phyloP scores from a whole-genome alignment of 306 rosid genomes.

The Sesbania bispinosa region DNA sequence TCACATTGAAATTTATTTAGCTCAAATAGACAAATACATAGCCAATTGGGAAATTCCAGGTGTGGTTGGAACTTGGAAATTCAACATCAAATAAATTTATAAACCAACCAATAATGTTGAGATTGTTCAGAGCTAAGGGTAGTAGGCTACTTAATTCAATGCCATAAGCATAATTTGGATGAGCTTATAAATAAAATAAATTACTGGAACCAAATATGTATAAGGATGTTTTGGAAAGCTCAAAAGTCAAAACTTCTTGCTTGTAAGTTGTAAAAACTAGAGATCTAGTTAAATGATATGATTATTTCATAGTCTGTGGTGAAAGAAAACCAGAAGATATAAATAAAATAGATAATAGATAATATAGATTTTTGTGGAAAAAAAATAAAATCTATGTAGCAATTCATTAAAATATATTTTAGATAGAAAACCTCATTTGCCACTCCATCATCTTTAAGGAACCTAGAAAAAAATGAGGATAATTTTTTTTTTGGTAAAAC shows the following conservation, averaged over 20 bases:
- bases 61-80: neutral
- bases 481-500: neutral
- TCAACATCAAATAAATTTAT: neutral
- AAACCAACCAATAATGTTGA: neutral
- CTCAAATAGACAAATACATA: too few relatives aligned
- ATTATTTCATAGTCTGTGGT: neutral
- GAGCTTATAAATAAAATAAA: neutral
- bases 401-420: neutral
- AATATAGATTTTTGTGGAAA: too few relatives aligned
- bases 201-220: neutral
- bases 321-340: too few relatives aligned
- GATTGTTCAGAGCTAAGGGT: neutral
- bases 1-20: neutral
- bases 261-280: neutral
- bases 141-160: too few relatives aligned
- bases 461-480: slow-evolving; percentile 39
- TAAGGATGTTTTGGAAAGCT: neutral
- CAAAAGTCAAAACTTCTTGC: neutral
- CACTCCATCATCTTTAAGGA: slow-evolving; percentile 75
- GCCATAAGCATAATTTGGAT: too few relatives aligned
- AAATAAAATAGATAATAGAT: too few relatives aligned
- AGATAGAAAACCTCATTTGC: slow-evolving; percentile 58
- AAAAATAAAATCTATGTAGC: too few relatives aligned
- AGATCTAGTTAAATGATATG: too few relatives aligned
- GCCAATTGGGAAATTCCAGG: too few relatives aligned